Conservation (phyloP, 2,329 filamentous ascomycete species). For the Exophiala viscosa region DNA sequence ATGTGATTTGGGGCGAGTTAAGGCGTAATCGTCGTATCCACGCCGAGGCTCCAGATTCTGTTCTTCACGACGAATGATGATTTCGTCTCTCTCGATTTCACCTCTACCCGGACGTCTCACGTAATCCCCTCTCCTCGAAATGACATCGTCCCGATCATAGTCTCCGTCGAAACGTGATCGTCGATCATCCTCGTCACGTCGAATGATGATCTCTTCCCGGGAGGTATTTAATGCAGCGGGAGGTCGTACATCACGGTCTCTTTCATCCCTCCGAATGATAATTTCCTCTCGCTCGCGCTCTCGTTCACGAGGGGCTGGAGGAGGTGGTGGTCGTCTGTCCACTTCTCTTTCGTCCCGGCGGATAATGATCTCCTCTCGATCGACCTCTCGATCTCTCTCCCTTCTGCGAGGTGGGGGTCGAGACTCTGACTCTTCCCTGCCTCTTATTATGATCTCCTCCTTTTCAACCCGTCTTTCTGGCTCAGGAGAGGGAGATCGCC, state of each 20-base stretch:
- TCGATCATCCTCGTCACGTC: slow-evolving; percentile 29
- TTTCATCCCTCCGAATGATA: slow-evolving; percentile 34
- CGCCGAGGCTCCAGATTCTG: slow-evolving; percentile 28
- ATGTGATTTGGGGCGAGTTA: slow-evolving; percentile 25
- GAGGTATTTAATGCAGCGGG: slow-evolving; percentile 23
- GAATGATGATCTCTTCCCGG: slow-evolving; percentile 49
- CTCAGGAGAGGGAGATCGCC: slow-evolving; percentile 27
- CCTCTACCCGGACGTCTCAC: slow-evolving; percentile 29
- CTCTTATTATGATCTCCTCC: slow-evolving; percentile 33
- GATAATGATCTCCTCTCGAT: slow-evolving; percentile 37
- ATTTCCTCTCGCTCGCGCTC: slow-evolving; percentile 36
- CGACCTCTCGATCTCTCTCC: slow-evolving; percentile 25
- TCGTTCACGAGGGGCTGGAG: slow-evolving; percentile 20
- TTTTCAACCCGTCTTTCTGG: slow-evolving; percentile 30
- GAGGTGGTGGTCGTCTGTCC: slow-evolving; percentile 22
- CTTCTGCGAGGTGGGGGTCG: slow-evolving; percentile 22
- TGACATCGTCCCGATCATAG: slow-evolving; percentile 6
- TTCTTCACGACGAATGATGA: slow-evolving; percentile 40
- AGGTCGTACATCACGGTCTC: slow-evolving; percentile 19
- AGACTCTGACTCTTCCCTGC: slow-evolving; percentile 21
- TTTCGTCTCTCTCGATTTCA: slow-evolving; percentile 23
- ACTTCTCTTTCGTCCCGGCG: slow-evolving; percentile 30
- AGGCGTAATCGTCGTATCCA: slow-evolving; percentile 28
- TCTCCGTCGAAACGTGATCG: slow-evolving; percentile 18
- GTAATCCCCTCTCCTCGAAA: slow-evolving; percentile 15